Base-by-base conservation (phyloP, 2,329 filamentous ascomycete species). In the Botrytis pseudocinerea region DNA sequence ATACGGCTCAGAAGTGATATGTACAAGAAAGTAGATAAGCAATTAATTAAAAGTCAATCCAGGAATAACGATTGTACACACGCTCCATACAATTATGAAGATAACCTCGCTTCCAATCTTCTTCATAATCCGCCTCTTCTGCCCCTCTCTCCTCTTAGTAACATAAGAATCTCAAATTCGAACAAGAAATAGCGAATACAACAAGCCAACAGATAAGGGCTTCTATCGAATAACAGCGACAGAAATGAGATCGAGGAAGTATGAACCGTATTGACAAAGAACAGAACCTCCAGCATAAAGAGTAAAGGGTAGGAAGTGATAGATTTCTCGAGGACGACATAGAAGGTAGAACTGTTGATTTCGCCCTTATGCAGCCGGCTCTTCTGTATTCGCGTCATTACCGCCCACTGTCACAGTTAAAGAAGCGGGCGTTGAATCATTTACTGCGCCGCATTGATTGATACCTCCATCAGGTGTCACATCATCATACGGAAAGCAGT, bases 401-500 rank as follows among this genome's bases (percentile, higher is more conserved):
- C 77, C 77, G 2, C 78, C 78, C 14, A 79, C 74, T 57, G 74
- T 74, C 16, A 79, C 73, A 25, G 75, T 68, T 2, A 78, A 71
- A 18, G 59, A 70, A 35, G 44, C 32, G 4, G 73, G 74, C 14
- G 35, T 44, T 48, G 61, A 44, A 57, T 76, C 89, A 74, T 85
- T 87, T 32, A 92, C 85, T 73, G 87, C 88, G 1, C 91, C 91
- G 32, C 88, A 88, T 82, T 91, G 89, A 79, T 92, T 89, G 6
- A 80, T 78, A 2, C 85, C 87, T 60, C 83, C 82, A n/a, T 81
- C 82, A 6, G 88, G 84, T 35, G 84, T 85, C 16, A 93, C 91
- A 81, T 93, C 91, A 78, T 93, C 91, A 79, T 92, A 93, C 0
- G 91, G 89, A 77, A 92, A 92, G 1, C 90, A 89, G 82, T 93